phyloP scores from a whole-genome alignment of 2,329 filamentous ascomycete species.

The Cladophialophora psammophila region DNA sequence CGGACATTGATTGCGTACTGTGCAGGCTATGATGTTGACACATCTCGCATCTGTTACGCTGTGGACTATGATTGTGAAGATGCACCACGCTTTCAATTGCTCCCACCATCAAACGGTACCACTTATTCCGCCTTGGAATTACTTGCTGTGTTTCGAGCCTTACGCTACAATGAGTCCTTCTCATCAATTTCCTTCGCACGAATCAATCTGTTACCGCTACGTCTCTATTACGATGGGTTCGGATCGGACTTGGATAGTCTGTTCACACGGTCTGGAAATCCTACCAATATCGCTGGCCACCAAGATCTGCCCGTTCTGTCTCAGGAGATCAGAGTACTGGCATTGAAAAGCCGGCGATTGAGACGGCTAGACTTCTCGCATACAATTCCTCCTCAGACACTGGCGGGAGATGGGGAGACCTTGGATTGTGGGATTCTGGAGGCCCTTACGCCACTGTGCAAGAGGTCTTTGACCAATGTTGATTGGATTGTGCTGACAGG shows the following conservation, averaged over 20 bases:
- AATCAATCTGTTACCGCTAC: conserved; percentile 69
- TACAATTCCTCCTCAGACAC: conserved; percentile 44
- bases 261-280: conserved; percentile 65
- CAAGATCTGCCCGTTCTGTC: conserved; percentile 66
- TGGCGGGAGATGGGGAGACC: conserved; percentile 51
- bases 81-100: conserved; percentile 69
- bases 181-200: conserved; percentile 71
- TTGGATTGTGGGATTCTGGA: conserved; percentile 73
- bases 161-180: conserved; percentile 76
- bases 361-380: conserved; percentile 71
- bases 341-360: conserved; percentile 69
- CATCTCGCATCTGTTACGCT: conserved; percentile 70
- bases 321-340: conserved; percentile 72
- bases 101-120: conserved; percentile 60
- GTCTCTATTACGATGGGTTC: conserved; percentile 65
- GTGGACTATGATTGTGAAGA: conserved; percentile 70
- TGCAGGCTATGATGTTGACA: conserved; percentile 71
- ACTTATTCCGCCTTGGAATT: conserved; percentile 68
- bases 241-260: conserved; percentile 69
- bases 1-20: conserved; percentile 74
- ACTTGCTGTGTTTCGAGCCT: conserved; percentile 72
- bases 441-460: conserved; percentile 72
- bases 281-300: conserved; percentile 61
- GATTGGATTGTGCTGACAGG: conserved; percentile 75
- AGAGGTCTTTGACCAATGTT: conserved; percentile 71